A percentile compares a stretch with the other conserved stretches of the same genome.
Evolutionary conservation across 2,329 filamentous ascomycete species (phyloP).

Genomic region (Phialemonium atrogriseum): DNA sequence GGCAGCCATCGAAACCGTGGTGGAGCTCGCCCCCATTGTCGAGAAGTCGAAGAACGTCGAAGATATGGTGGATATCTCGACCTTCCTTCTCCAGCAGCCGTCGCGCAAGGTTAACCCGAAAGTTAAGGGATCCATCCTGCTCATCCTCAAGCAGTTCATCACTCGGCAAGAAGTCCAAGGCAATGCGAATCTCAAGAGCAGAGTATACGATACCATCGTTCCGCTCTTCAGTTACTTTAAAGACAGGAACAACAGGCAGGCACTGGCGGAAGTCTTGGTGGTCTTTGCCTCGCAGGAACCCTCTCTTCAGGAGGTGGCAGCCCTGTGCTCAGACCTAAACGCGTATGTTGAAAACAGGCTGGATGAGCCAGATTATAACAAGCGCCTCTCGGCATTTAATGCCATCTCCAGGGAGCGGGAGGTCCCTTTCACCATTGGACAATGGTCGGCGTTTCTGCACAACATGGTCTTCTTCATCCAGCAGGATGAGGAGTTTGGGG

Average conservation of each 20-base stretch:
- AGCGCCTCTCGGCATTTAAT: slow-evolving; percentile 68
- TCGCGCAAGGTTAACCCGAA: slow-evolving; percentile 72
- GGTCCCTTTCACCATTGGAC: slow-evolving; percentile 51
- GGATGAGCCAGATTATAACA: slow-evolving; percentile 83
- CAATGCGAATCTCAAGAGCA: slow-evolving; percentile 48
- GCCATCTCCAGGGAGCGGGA: slow-evolving; percentile 58
- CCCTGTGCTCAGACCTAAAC: slow-evolving; percentile 72
- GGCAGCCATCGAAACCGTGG: slow-evolving; percentile 68
- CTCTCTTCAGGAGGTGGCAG: slow-evolving; percentile 53
- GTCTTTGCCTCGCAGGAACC: slow-evolving; percentile 60
- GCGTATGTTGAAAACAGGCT: slow-evolving; percentile 64
- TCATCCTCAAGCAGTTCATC: slow-evolving; percentile 75
- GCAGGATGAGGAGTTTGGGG: slow-evolving; percentile 80
- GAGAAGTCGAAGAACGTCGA: slow-evolving; percentile 59
- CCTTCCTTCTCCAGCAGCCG: slow-evolving; percentile 79
- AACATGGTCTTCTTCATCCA: slow-evolving; percentile 85
- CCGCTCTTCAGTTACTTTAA: slow-evolving; percentile 87
- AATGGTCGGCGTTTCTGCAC: slow-evolving; percentile 83
- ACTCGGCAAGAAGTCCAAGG: slow-evolving; percentile 51
- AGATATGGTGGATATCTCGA: slow-evolving; percentile 71
- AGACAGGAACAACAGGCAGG: slow-evolving; percentile 66
- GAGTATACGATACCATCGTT: slow-evolving; percentile 66
- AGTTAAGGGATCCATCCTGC: slow-evolving; percentile 72
- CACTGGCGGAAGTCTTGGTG: slow-evolving; percentile 64
- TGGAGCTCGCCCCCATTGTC: slow-evolving; percentile 66